Evolutionary conservation across 768 basidiomycete genomes (phyloP), one percentile per base, ranked within the genome.

Genomic region (Amanita thiersii): DNA sequence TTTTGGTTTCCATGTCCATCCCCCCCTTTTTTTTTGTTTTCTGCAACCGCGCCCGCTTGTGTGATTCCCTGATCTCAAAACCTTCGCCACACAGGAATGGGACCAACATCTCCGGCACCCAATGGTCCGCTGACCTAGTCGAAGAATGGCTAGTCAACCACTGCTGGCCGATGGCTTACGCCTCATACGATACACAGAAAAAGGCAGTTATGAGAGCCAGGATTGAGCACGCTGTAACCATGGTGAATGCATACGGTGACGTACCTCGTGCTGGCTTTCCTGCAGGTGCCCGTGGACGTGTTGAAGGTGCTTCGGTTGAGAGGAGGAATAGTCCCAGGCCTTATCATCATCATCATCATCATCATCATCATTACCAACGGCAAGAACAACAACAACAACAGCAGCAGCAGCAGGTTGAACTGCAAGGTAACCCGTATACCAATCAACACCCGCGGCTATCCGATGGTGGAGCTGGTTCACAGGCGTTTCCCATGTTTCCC

Each of bases 161-260:
- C 11, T 83, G 81, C 49, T 76, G 71, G 64, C 68, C 79, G 3
- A 84, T 84, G 80, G 69, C 72, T 0, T 85, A 81, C 49, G 51
- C 57, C 1, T 50, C 49, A 0, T 83, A 76, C 48, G 67, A 70
- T 20, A 55, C 64, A 0, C 55, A 57, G 30, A 65, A 68, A 50
- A 60, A 66, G 42, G 58, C 60, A 12, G 65, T 71, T 43, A 68
- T 79, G 52, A 62, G 67, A 12, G 55, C 59, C 3, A 66, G 73
- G 12, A 75, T 85, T 44, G 55, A 56, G n/a, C 70, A 81, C 46
- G 80, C 79, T 2, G 66, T 81, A 15, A 42, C 52, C 24, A 56
- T 58, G 46, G 52, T 67, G 9, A 52, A 33, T n/a, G 39, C 39
- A 8, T 32, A 32, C 31, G 39, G 33, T 20, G 39, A 40, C 15